Evolutionary conservation across 306 rosid species (phyloP).

Genomic region (Ziziphus jujuba): DNA sequence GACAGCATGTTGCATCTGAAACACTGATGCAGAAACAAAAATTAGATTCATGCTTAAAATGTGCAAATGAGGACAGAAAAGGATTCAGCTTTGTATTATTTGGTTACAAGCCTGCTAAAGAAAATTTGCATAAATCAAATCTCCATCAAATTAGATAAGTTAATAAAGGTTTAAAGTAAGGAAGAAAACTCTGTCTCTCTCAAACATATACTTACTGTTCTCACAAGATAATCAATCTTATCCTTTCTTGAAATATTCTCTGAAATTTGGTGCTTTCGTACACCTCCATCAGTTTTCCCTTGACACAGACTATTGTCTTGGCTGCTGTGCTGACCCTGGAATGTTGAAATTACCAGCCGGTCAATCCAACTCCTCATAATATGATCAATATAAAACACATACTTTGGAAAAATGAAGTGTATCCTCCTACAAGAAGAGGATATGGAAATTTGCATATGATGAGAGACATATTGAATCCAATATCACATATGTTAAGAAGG

Average conservation of each 20-base stretch:
- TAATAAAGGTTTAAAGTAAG: background rate
- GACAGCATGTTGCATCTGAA: no score
- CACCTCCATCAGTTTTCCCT: slow-evolving; percentile 24
- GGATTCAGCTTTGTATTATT: background rate
- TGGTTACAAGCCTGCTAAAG: background rate
- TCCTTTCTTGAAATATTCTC: slow-evolving; percentile 44
- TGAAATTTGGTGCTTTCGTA: slow-evolving; percentile 37
- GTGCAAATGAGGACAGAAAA: background rate
- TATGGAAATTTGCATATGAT: no score
- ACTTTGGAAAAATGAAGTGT: background rate
- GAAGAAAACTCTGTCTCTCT: background rate
- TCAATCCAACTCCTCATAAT: background rate
- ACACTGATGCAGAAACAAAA: background rate
- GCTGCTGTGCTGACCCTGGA: slow-evolving; percentile 31
- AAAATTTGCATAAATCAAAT: background rate
- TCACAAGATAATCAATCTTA: slow-evolving; percentile 40
- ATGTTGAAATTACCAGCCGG: background rate
- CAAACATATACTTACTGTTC: slow-evolving; percentile 30
- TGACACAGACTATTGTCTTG: slow-evolving; percentile 16
- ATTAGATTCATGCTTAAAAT: no score
- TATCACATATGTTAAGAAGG: background rate
- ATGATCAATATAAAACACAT: background rate
- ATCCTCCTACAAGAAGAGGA: no score
- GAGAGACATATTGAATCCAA: no score
- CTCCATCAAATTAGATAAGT: background rate